These are phyloP conservation scores for Monosporascus sp. DNA, from an alignment of 2,329 filamentous ascomycete species.

Conservation along the genomic window DNA sequence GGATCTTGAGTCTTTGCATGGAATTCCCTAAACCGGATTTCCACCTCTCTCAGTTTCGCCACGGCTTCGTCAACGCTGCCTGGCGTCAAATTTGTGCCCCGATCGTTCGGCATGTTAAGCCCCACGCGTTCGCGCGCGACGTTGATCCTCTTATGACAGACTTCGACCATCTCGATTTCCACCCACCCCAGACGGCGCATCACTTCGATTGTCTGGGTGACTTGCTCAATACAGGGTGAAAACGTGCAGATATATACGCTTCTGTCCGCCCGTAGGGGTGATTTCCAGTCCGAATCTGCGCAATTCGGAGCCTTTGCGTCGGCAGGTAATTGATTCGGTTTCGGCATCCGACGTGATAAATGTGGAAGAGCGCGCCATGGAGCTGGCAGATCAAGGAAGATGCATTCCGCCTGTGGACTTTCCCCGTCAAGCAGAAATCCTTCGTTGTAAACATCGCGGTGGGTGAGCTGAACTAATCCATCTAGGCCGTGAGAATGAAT, in stretches of 20 bases:
- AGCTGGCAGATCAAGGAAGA: slow-evolving; percentile 77
- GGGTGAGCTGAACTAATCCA: slow-evolving; percentile 63
- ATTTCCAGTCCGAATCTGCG: slow-evolving; percentile 38
- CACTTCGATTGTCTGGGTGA: slow-evolving; percentile 75
- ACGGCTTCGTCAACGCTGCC: slow-evolving; percentile 77
- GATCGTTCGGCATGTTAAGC: slow-evolving; percentile 58
- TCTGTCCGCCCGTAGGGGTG: slow-evolving; percentile 64
- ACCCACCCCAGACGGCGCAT: slow-evolving; percentile 82
- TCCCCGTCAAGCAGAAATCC: slow-evolving; percentile 61
- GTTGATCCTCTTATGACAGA: slow-evolving; percentile 73
- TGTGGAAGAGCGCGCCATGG: slow-evolving; percentile 77
- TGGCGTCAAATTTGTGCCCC: slow-evolving; percentile 64
- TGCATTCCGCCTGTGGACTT: slow-evolving; percentile 60
- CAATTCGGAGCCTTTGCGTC: slow-evolving; percentile 11
- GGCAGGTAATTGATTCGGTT: slow-evolving; percentile 17
- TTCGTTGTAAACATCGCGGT: slow-evolving; percentile 72
- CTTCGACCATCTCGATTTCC: slow-evolving; percentile 89
- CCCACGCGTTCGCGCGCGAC: slow-evolving; percentile 78
- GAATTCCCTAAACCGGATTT: slow-evolving; percentile 62
- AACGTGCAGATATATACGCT: slow-evolving; percentile 85
- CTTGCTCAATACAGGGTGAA: slow-evolving; percentile 95
- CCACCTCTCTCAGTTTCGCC: slow-evolving; percentile 65
- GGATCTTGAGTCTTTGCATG: slow-evolving; percentile 36
- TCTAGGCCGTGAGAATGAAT: slow-evolving; percentile 62
- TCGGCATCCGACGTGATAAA: slow-evolving; percentile 54